These are phyloP conservation scores for Jaenimonas drosophilae DNA, from an alignment of 208 protist genomes.

Conservation along the genomic window DNA sequence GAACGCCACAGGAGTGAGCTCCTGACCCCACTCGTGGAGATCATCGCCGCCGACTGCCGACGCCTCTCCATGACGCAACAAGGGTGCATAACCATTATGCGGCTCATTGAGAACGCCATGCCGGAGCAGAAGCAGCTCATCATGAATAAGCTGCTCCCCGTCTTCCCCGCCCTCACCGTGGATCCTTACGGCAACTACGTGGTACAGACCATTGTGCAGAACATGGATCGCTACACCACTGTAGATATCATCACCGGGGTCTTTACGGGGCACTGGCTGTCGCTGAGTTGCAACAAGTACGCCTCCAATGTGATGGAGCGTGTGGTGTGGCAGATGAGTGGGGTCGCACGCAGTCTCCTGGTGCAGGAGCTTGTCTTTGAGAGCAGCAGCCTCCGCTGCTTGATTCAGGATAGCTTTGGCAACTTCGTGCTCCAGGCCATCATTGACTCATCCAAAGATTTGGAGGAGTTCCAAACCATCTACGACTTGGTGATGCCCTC, in stretches of 20 bases:
- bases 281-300: slow-evolving; percentile 77
- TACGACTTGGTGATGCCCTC: slow-evolving; percentile 24
- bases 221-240: slow-evolving; percentile 31
- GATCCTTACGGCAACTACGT: slow-evolving; percentile 87
- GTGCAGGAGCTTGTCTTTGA: slow-evolving; percentile 64
- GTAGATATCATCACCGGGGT: slow-evolving; percentile 21
- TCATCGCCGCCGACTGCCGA: slow-evolving; percentile 28
- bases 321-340: slow-evolving; percentile 38
- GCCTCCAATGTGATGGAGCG: slow-evolving; percentile 88
- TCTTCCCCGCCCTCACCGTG: slow-evolving; percentile 44
- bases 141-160: slow-evolving; percentile 40
- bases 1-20: slow-evolving; percentile 42
- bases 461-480: slow-evolving; percentile 35
- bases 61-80: slow-evolving; percentile 56
- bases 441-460: slow-evolving; percentile 39
- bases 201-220: slow-evolving; percentile 73
- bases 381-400: slow-evolving; percentile 26
- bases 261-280: slow-evolving; percentile 51
- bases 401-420: slow-evolving; percentile 74
- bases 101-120: slow-evolving; percentile 50
- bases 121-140: slow-evolving; percentile 36
- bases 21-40: slow-evolving; percentile 43
- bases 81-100: slow-evolving; percentile 76
- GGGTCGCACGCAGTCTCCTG: slow-evolving; percentile 18
- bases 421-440: slow-evolving; percentile 86